Conservation (phyloP, 2,329 filamentous ascomycete species). For the Epicoccum nigrum region DNA sequence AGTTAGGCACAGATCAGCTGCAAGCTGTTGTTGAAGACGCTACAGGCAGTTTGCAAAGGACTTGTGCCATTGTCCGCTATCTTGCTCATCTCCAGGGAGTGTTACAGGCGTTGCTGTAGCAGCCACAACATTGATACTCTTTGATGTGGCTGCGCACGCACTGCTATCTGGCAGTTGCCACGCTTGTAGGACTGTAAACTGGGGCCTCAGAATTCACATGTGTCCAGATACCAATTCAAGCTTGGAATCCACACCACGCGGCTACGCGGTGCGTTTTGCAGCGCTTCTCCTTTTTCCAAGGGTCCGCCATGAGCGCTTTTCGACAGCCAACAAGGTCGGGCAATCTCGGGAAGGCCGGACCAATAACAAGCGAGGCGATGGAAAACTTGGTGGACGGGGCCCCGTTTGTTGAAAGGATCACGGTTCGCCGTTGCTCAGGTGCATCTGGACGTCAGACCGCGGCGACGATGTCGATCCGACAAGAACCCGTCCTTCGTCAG, state of each 20-base stretch:
- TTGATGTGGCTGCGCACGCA: conserved; percentile 20
- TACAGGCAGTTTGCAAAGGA: neutral
- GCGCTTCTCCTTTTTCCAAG: conserved; percentile 19
- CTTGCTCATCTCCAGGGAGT: conserved; percentile 6
- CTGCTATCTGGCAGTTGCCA: conserved; percentile 20
- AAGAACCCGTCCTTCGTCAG: conserved; percentile 2
- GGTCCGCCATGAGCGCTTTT: conserved; percentile 20
- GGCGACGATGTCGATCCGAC: conserved; percentile 12
- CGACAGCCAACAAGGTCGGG: conserved; percentile 24
- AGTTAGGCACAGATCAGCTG: neutral
- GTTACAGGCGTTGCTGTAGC: conserved; percentile 29
- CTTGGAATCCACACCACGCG: conserved; percentile 12
- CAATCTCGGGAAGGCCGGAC: conserved; percentile 22
- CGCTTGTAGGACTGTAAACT: conserved; percentile 22
- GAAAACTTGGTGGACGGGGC: conserved; percentile 15
- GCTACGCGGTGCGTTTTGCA: conserved; percentile 10
- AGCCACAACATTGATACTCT: conserved; percentile 23
- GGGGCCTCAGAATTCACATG: conserved; percentile 22
- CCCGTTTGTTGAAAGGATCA: conserved; percentile 18
- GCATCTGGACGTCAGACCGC: conserved; percentile 14
- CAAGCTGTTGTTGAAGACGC: neutral
- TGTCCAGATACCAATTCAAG: conserved; percentile 32
- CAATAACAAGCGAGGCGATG: conserved; percentile 19
- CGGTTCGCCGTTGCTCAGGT: conserved; percentile 19
- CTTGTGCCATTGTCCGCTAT: conserved; percentile 3